phyloP scores from a whole-genome alignment of 75 land plant species.

The Ceratopteris richardii region DNA sequence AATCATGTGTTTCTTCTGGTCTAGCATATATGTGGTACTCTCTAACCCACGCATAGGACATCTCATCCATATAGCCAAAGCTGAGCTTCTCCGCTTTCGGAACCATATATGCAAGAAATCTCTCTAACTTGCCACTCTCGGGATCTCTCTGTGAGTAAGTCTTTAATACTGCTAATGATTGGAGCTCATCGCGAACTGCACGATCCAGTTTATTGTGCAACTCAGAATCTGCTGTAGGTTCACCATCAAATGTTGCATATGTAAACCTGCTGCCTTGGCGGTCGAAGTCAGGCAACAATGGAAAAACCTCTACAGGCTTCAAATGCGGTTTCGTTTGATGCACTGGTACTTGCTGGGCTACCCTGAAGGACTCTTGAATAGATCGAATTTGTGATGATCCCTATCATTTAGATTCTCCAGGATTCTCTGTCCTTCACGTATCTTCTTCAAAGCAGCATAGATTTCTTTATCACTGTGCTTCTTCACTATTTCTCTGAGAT shows the following conservation, averaged over 20 bases:
- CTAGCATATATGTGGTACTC: slow-evolving; percentile 93
- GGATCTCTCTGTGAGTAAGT: slow-evolving; percentile 47
- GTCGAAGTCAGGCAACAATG: slow-evolving; percentile 78
- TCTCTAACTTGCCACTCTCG: slow-evolving; percentile 59
- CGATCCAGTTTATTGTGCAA: slow-evolving; percentile 49
- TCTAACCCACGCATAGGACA: slow-evolving; percentile 75
- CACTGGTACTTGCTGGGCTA: slow-evolving; percentile 56
- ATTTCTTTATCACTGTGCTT: too few relatives aligned
- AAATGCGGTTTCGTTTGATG: slow-evolving; percentile 75
- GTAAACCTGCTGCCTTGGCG: slow-evolving; percentile 75
- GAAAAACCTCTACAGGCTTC: slow-evolving; percentile 59
- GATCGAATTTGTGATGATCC: slow-evolving; percentile 66
- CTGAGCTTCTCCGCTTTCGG: slow-evolving; percentile 76
- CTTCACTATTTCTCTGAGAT: too few relatives aligned
- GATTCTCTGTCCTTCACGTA: slow-evolving; percentile 51
- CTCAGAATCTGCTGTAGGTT: slow-evolving; percentile 84
- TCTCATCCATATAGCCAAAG: slow-evolving; percentile 65
- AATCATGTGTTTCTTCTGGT: slow-evolving; percentile 59
- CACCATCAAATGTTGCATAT: slow-evolving; percentile 69
- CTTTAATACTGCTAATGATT: slow-evolving; percentile 80
- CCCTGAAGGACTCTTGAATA: slow-evolving; percentile 84
- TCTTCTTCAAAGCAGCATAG: too few relatives aligned
- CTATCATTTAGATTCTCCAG: slow-evolving; percentile 69
- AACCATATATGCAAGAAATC: slow-evolving; percentile 87
- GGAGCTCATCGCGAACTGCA: slow-evolving; percentile 58